phyloP scores from a whole-genome alignment of 1,139 yeast species.

The Sugiyamaella castrensis region DNA sequence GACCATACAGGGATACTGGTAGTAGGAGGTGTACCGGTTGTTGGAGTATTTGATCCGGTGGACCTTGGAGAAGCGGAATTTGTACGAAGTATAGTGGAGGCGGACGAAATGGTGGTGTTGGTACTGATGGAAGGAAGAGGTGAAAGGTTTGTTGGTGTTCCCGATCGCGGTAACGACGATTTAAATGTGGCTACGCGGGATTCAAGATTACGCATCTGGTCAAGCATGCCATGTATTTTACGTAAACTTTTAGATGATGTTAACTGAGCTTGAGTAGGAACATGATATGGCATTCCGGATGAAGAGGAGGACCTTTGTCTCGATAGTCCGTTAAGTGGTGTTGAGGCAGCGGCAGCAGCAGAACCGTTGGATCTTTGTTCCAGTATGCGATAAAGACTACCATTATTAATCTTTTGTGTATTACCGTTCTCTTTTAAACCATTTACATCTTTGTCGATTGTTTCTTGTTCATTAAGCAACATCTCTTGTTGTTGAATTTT shows the following conservation, averaged over 20 bases:
- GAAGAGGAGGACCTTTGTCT: conserved; percentile 10
- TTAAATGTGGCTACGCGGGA: conserved; percentile 35
- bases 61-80: neutral
- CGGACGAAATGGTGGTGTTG: too few species aligned
- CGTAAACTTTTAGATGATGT: conserved; percentile 34
- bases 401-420: neutral
- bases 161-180: conserved; percentile 30
- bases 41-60: conserved; percentile 3
- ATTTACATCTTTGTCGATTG: neutral
- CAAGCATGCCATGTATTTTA: conserved; percentile 36
- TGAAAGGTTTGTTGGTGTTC: conserved; percentile 19
- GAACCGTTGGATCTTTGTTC: neutral
- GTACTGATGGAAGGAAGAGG: neutral
- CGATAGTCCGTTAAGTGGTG: neutral
- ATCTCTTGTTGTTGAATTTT: conserved; percentile 6
- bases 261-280: conserved; percentile 21
- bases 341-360: neutral
- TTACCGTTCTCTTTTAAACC: neutral
- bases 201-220: conserved; percentile 34
- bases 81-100: neutral
- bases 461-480: neutral
- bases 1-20: conserved; percentile 14
- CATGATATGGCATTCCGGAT: conserved; percentile 9
- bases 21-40: conserved; percentile 11
- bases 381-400: neutral